phyloP scores from a whole-genome alignment of 2,329 filamentous ascomycete species.

The Monosporascus sp. region DNA sequence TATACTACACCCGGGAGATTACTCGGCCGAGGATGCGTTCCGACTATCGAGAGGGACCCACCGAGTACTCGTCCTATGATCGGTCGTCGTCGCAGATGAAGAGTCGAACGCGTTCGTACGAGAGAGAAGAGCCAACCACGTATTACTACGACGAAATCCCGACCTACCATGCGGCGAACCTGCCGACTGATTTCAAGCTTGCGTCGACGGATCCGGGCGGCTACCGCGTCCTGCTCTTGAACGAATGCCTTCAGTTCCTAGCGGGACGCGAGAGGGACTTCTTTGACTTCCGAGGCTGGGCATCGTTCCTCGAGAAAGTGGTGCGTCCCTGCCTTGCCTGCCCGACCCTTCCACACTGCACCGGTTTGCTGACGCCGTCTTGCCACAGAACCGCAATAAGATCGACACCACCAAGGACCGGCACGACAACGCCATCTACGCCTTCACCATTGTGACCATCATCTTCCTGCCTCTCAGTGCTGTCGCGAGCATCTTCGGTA shows the following conservation, averaged over 20 bases:
- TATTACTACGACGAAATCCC: too few species aligned
- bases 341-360: too few species aligned
- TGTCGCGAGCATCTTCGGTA: conserved; percentile 38
- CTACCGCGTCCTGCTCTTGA: conserved; percentile 32
- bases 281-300: conserved; percentile 19
- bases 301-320: conserved; percentile 21
- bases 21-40: too few species aligned
- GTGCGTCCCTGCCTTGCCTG: conserved; percentile 8
- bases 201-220: conserved; percentile 33
- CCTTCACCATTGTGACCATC: conserved; percentile 36
- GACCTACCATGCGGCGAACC: conserved; percentile 6
- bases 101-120: too few species aligned
- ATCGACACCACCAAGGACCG: conserved; percentile 17
- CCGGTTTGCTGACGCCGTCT: neutral
- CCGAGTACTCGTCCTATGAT: too few species aligned
- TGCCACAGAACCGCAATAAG: conserved; percentile 14
- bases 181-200: conserved; percentile 28
- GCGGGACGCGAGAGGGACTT: conserved; percentile 29
- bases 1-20: too few species aligned
- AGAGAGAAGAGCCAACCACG: too few species aligned
- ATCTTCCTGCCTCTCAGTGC: conserved; percentile 33
- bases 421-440: conserved; percentile 20
- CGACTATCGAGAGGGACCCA: too few species aligned
- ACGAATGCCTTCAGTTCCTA: conserved; percentile 34
- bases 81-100: too few species aligned